These are phyloP conservation scores for Saitozyma sp. DNA, from an alignment of 768 basidiomycete species.

Conservation along the genomic window DNA sequence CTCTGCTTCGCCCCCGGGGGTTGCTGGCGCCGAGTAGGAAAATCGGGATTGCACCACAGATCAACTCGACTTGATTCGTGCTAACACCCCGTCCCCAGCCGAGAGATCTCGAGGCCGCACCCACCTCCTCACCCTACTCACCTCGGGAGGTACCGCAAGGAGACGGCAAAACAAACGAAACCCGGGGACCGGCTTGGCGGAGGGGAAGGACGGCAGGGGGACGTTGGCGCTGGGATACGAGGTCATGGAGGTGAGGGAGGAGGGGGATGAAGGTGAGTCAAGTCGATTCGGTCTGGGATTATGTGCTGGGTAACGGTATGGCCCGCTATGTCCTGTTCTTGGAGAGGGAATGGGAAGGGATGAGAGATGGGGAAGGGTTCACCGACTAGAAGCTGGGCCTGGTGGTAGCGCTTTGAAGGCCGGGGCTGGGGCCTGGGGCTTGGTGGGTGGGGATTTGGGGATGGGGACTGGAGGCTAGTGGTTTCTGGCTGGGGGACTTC, in stretches of 20 bases:
- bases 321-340: background rate
- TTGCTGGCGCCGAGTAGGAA: too few relatives aligned
- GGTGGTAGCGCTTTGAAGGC: too few relatives aligned
- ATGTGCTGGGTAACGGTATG: background rate
- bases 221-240: conserved; percentile 91
- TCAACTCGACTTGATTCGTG: background rate
- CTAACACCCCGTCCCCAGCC: conserved; percentile 14
- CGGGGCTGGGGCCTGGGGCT: too few relatives aligned
- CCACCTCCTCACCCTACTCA: conserved; percentile 28
- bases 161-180: conserved; percentile 63
- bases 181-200: background rate
- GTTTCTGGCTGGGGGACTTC: too few relatives aligned
- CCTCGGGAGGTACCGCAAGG: conserved; percentile 10
- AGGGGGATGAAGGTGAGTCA: conserved; percentile 83
- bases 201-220: conserved; percentile 46
- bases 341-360: background rate
- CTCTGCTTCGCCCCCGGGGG: too few relatives aligned
- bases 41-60: too few relatives aligned
- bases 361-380: too few relatives aligned
- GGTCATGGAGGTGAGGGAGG: conserved; percentile 85
- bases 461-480: too few relatives aligned
- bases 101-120: conserved; percentile 32
- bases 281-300: background rate
- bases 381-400: too few relatives aligned
- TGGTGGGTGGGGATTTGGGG: too few relatives aligned